A percentile compares a stretch with the other conserved stretches of the same genome.
These are phyloP conservation scores for Artemisia tridentata DNA, from an alignment of 129 eudicot genomes.

Conservation along the genomic window DNA sequence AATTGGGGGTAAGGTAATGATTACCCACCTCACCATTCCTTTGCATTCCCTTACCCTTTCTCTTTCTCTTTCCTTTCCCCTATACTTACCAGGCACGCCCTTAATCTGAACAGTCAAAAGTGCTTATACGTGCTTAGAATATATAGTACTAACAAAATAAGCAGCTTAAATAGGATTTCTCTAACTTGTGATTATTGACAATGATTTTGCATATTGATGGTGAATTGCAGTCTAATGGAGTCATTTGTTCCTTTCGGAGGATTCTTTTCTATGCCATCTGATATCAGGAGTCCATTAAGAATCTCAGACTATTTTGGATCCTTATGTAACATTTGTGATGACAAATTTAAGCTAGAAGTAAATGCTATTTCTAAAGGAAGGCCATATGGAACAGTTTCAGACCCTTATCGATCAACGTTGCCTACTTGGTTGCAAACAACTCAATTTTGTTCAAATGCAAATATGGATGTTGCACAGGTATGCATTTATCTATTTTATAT, in stretches of 20 bases:
- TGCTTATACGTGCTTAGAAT: too few species aligned
- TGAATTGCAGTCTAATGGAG: constrained; percentile 71
- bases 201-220: neutral
- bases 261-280: constrained; percentile 76
- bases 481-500: constrained; percentile 13
- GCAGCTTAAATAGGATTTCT: too few species aligned
- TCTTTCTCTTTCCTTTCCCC: too few species aligned
- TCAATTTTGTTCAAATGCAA: constrained; percentile 27
- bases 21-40: too few species aligned
- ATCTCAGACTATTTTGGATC: constrained; percentile 34
- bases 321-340: constrained; percentile 67
- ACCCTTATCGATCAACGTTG: constrained; percentile 44
- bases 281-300: constrained; percentile 45
- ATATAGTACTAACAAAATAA: too few species aligned
- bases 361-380: constrained; percentile 49
- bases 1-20: too few species aligned
- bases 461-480: constrained; percentile 49
- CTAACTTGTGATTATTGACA: too few species aligned
- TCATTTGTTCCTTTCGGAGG: constrained; percentile 98
- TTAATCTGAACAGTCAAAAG: too few species aligned
- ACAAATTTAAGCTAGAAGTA: constrained; percentile 61
- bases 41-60: too few species aligned
- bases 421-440: constrained; percentile 70
- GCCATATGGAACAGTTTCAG: constrained; percentile 41
- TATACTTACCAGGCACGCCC: too few species aligned